These are phyloP conservation scores for Pseudogymnoascus sp. DNA, from an alignment of 2,329 filamentous ascomycete genomes.

Conservation along the genomic window DNA sequence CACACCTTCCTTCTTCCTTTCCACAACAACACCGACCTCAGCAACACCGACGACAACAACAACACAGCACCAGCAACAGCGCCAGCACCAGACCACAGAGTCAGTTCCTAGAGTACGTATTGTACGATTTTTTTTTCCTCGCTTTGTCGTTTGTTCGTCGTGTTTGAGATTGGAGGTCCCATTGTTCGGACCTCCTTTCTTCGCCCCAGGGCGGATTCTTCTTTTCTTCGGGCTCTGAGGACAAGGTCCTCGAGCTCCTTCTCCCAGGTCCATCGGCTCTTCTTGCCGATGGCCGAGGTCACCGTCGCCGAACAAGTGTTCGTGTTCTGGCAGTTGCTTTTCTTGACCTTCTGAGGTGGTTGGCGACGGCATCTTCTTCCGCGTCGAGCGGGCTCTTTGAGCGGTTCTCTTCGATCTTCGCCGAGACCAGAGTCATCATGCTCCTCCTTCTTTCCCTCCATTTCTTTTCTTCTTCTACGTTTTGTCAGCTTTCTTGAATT, in stretches of 20 bases:
- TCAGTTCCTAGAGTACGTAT: background rate
- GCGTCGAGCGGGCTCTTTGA: background rate
- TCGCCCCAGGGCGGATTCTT: background rate
- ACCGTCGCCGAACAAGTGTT: background rate
- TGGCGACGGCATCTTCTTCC: background rate
- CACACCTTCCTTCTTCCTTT: background rate
- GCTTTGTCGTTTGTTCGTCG: background rate
- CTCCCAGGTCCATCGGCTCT: background rate
- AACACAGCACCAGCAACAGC: background rate
- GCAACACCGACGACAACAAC: background rate
- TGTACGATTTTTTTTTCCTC: background rate
- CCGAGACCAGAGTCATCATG: background rate
- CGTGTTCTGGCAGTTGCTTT: background rate
- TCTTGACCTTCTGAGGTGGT: background rate
- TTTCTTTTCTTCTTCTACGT: background rate
- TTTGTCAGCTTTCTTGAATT: background rate
- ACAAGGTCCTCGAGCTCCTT: background rate
- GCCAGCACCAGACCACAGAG: background rate
- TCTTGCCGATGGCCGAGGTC: background rate
- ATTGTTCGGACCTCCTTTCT: background rate
- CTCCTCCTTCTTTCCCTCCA: background rate
- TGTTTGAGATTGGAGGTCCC: background rate
- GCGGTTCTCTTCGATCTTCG: background rate
- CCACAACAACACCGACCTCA: background rate
- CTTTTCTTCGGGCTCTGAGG: background rate